Conservation (phyloP, 2,329 filamentous ascomycete species). For the Cercospora berteroae region DNA sequence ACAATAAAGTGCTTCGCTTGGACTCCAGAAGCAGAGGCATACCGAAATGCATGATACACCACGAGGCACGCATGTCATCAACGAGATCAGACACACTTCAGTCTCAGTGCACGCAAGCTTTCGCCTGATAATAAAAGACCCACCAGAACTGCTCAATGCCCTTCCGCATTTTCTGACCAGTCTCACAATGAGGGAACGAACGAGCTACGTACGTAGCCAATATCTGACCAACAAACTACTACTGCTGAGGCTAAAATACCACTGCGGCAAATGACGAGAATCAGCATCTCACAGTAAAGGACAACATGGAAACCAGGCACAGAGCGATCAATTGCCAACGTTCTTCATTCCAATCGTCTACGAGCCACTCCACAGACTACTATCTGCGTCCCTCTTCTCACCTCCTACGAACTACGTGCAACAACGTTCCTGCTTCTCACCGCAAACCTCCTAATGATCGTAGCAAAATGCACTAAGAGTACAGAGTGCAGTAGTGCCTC, state of each 20-base stretch:
- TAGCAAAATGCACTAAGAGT: not conserved
- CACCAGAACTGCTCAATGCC: too few species aligned
- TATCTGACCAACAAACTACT: too few species aligned
- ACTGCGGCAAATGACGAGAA: too few species aligned
- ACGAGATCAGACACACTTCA: too few species aligned
- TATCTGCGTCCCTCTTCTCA: not conserved
- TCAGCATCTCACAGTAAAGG: not conserved
- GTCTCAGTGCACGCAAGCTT: too few species aligned
- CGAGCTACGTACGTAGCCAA: too few species aligned
- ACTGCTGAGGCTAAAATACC: too few species aligned
- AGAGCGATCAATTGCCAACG: not conserved
- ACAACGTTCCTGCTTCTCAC: not conserved
- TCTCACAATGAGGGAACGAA: too few species aligned
- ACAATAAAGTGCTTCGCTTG: slow-evolving; percentile 6
- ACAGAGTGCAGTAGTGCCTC: not conserved
- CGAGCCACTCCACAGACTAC: not conserved
- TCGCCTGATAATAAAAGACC: too few species aligned
- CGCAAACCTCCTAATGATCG: not conserved
- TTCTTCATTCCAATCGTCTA: not conserved
- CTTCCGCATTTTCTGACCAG: too few species aligned
- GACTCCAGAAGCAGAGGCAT: not conserved
- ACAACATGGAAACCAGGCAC: not conserved
- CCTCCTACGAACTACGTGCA: not conserved
- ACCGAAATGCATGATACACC: slow-evolving; percentile 2
- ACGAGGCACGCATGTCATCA: not conserved